Evolutionary conservation across 2,329 filamentous ascomycete genomes (phyloP).

Genomic region (Conoideocrella luteorostrata): DNA sequence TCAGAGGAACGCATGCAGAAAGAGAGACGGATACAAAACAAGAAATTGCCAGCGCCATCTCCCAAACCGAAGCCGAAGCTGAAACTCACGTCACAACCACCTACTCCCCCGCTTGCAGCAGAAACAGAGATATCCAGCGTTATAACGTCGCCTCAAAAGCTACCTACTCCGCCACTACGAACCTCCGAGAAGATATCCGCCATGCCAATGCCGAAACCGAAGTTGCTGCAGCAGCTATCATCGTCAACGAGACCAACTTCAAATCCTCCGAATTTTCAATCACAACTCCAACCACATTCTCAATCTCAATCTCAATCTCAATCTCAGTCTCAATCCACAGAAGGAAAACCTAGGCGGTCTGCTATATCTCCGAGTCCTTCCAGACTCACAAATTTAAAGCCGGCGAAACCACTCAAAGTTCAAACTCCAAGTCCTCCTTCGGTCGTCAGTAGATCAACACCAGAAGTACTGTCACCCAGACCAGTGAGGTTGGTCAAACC

Average conservation of each 20-base stretch:
- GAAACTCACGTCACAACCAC: background rate
- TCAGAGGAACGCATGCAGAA: background rate
- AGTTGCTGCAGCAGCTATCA: slow-evolving; percentile 12
- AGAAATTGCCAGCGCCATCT: background rate
- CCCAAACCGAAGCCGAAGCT: background rate
- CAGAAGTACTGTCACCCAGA: slow-evolving; percentile 25
- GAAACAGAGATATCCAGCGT: background rate
- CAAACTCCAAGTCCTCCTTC: slow-evolving; percentile 15
- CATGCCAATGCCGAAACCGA: slow-evolving; percentile 13
- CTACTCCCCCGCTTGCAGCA: background rate
- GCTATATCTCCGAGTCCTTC: background rate
- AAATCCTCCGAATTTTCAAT: no score
- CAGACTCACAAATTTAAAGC: background rate
- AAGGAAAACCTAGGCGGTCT: background rate
- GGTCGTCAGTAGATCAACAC: slow-evolving; percentile 14
- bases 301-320: background rate
- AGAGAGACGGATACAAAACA: background rate
- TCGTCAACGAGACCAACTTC: background rate
- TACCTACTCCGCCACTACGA: slow-evolving; percentile 3
- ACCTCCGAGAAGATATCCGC: slow-evolving; percentile 7
- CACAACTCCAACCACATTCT: background rate
- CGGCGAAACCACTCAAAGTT: slow-evolving; percentile 14
- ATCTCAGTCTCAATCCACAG: background rate
- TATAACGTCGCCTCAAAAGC: background rate
- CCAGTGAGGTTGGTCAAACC: slow-evolving; percentile 26